Base-by-base conservation (phyloP, 129 eudicot genomes). In the Silybum marianum region DNA sequence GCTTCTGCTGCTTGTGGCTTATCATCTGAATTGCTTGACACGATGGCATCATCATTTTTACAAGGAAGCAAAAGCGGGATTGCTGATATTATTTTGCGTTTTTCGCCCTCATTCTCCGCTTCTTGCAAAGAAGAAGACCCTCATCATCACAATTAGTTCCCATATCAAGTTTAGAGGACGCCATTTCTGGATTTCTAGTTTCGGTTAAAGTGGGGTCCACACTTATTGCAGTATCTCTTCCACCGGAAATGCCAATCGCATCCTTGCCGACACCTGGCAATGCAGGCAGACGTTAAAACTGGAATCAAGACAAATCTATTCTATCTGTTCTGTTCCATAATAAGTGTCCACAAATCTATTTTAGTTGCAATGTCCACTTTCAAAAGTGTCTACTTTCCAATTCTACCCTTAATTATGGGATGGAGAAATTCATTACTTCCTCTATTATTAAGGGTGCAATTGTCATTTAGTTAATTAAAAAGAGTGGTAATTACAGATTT, bases 241-340 rank as follows among this genome's bases (percentile, higher is more conserved):
- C 92, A 70, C 68, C 39, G 72, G 69, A 83, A 83, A 73, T 86
- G 46, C 80, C 81, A 22, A 70, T 83, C 12, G 82, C 89, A 26
- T 93, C 98, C 85, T 89, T 91, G 32, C 77, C 86, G 46, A 87
- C 85, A 73, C 88, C 94, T 87, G 79, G 40, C 69, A 70, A 70
- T 18, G 30, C 71, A 84, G 23, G 34, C 66, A 39, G 22, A 42
- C 34, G 81, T 75, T 72, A 26, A 22, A 62, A 32, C 65, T 19
- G 70, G 2, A 22, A 60, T 63, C 75, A 69, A 18, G 16, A 36
- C 12, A 36, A 22, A 65, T 30, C 28, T 62, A 9, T 13, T 22
- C n/a, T 0, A 8, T 58, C n/a, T 7, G 8, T n/a, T n/a, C n/a
- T n/a, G n/a, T 58, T 58, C 66, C 23, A 18, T 18, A 18, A 54